Conservation (phyloP, 257 asterid species). For the Primulina huaijiensis region DNA sequence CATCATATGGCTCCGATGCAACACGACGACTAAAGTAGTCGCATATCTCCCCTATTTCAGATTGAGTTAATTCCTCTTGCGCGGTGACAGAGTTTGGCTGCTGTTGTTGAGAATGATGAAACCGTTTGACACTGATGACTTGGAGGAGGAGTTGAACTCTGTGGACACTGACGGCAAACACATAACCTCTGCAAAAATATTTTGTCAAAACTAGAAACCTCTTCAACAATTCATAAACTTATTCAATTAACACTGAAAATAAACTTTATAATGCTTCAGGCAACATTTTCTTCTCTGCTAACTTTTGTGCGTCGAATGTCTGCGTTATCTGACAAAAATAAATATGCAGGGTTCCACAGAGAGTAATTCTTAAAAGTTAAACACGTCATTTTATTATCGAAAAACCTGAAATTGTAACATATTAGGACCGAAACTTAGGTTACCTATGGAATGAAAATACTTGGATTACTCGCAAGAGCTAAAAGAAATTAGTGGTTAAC, state of each 20-base stretch:
- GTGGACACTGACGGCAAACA: slow-evolving; percentile 98
- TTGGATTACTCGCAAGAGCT: neutral
- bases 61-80: slow-evolving; percentile 84
- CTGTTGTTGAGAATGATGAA: slow-evolving; percentile 90
- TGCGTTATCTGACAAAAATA: neutral
- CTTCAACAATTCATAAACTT: slow-evolving; percentile 20
- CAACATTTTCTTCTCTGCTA: neutral
- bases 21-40: slow-evolving; percentile 99
- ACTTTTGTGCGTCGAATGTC: neutral
- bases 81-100: slow-evolving; percentile 74
- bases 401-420: neutral
- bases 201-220: slow-evolving; percentile 21
- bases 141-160: slow-evolving; percentile 99
- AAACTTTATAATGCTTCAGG: slow-evolving; percentile 6
- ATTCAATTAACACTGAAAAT: slow-evolving; percentile 3
- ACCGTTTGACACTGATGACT: slow-evolving; percentile 90
- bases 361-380: neutral
- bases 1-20: slow-evolving; percentile 99
- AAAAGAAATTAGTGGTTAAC: neutral
- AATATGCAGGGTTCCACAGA: neutral
- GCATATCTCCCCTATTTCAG: slow-evolving; percentile 96
- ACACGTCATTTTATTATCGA: too few species aligned
- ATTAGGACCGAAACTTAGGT: neutral
- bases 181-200: slow-evolving; percentile 70
- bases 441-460: neutral